These are phyloP conservation scores for Psidium guajava DNA, from an alignment of 345 rosid species.

Conservation along the genomic window DNA sequence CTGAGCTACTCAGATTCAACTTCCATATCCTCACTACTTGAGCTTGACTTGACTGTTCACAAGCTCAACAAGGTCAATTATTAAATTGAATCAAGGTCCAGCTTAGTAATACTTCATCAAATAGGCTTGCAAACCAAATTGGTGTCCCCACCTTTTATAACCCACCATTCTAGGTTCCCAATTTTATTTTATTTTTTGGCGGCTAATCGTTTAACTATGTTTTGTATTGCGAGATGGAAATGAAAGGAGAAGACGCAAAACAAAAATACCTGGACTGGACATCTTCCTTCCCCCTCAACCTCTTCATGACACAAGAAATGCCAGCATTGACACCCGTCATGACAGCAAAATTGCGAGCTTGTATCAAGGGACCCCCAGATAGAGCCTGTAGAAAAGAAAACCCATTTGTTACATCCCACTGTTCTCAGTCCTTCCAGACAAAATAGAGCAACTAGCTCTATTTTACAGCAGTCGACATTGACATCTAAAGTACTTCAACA, in stretches of 20 bases:
- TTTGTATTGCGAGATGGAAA: neutral
- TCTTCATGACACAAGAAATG: constrained; percentile 69
- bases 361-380: constrained; percentile 80
- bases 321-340: constrained; percentile 96
- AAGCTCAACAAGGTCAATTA: neutral
- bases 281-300: constrained; percentile 93
- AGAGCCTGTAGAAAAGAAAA: constrained; percentile 43
- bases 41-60: neutral
- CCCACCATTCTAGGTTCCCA: neutral
- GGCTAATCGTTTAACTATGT: neutral
- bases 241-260: neutral
- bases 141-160: neutral
- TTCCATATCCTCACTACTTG: neutral
- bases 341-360: constrained; percentile 96
- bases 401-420: neutral
- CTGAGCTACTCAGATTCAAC: neutral
- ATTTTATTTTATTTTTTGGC: neutral
- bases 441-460: neutral
- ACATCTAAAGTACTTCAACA: neutral
- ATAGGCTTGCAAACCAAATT: neutral
- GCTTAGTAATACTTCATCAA: neutral
- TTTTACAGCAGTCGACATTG: neutral
- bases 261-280: constrained; percentile 63
- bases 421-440: neutral
- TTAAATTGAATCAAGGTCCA: neutral